Conservation (phyloP, 2,329 filamentous ascomycete genomes). For the Botrytis galanthina region DNA sequence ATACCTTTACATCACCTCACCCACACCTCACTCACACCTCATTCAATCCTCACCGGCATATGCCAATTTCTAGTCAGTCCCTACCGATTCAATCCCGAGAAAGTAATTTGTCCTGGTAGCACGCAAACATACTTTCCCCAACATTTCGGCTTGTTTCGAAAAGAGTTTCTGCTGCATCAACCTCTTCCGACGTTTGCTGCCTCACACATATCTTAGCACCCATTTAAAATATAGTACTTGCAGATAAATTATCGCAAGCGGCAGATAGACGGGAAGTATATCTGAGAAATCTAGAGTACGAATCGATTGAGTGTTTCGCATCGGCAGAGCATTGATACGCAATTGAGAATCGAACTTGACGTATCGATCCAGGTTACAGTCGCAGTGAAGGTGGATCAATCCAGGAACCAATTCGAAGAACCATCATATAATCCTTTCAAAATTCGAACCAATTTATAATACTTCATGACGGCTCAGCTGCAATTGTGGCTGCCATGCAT, state of each 20-base stretch:
- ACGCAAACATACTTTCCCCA: constrained; percentile 1
- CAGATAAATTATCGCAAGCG: not conserved
- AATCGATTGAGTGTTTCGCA: not conserved
- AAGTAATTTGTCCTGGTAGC: not conserved
- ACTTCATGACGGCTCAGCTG: constrained; percentile 25
- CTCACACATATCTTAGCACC: not conserved
- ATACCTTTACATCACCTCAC: not conserved
- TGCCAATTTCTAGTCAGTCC: constrained; percentile 3
- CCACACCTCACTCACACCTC: not conserved
- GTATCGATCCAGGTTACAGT: not conserved
- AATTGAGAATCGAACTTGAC: not conserved
- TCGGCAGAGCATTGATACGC: not conserved
- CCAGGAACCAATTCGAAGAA: not conserved
- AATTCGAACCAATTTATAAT: not conserved
- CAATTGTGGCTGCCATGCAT: constrained; percentile 31
- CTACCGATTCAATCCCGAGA: not conserved
- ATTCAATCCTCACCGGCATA: not conserved
- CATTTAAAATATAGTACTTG: not conserved
- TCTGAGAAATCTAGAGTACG: not conserved
- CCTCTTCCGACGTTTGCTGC: not conserved
- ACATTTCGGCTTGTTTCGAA: not conserved
- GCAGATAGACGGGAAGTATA: not conserved
- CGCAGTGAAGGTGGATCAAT: not conserved
- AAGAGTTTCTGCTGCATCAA: not conserved
- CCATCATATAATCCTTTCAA: not conserved